phyloP scores from a whole-genome alignment of 768 basidiomycete genomes.

The Suillus alpinus region DNA sequence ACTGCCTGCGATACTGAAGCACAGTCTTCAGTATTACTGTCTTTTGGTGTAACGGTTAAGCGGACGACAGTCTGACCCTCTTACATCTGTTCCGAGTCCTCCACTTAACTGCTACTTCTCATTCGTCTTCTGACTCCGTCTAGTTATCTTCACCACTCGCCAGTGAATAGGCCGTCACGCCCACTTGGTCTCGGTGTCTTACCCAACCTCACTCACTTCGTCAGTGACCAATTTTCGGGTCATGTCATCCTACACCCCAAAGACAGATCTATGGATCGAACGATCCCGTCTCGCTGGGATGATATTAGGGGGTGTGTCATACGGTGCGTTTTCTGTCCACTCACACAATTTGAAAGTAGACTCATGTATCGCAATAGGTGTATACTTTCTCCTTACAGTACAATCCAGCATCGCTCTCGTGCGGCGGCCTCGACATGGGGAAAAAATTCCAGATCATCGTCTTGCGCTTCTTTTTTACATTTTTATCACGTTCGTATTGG shows the following conservation, averaged over 20 bases:
- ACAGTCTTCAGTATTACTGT: no score
- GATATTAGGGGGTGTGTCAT: slow-evolving; percentile 16
- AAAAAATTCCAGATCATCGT: slow-evolving; percentile 2
- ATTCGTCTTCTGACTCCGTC: no score
- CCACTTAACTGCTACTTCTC: not conserved
- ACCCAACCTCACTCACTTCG: not conserved
- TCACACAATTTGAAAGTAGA: not conserved
- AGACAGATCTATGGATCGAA: slow-evolving; percentile 24
- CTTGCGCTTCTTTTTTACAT: slow-evolving; percentile 18
- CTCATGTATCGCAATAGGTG: slow-evolving; percentile 10
- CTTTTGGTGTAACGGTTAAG: no score
- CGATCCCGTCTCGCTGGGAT: slow-evolving; percentile 23
- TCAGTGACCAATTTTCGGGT: not conserved
- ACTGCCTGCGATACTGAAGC: no score
- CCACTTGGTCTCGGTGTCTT: not conserved
- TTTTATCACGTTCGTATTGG: slow-evolving; percentile 23
- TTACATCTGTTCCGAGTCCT: not conserved
- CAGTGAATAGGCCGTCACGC: not conserved
- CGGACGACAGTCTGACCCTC: no score
- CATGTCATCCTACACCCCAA: slow-evolving; percentile 18
- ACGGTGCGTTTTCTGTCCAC: slow-evolving; percentile 10
- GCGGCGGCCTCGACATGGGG: not conserved
- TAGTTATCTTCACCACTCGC: not conserved
- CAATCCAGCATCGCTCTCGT: slow-evolving; percentile 11
- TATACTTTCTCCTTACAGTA: slow-evolving; percentile 19